Evolutionary conservation across 345 rosid genomes (phyloP).

Genomic region (Aquilaria malaccensis): DNA sequence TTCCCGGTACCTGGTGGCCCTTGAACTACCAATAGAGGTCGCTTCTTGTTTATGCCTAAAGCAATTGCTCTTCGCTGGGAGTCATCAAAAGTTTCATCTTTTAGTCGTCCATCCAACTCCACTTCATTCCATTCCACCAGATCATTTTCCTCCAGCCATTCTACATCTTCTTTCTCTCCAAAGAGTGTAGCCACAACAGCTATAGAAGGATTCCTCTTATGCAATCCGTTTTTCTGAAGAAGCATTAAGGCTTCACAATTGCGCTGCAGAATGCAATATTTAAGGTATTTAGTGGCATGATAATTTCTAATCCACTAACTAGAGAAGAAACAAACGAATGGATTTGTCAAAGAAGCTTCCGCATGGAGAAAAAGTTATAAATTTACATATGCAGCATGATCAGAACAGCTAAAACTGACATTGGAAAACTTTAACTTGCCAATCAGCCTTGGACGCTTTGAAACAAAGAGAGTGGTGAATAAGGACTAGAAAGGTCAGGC

Average conservation of each 20-base stretch:
- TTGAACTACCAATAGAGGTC: conserved; percentile 69
- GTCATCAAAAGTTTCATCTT: conserved; percentile 39
- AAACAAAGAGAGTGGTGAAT: no score
- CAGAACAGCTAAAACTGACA: no score
- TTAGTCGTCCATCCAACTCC: conserved; percentile 42
- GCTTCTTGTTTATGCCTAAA: conserved; percentile 75
- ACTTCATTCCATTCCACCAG: conserved; percentile 56
- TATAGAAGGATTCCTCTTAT: conserved; percentile 70
- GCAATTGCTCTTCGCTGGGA: conserved; percentile 67
- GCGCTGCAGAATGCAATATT: conserved; percentile 47
- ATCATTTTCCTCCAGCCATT: conserved; percentile 57
- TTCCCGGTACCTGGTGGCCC: conserved; percentile 99
- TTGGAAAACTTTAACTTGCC: no score
- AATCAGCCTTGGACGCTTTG: no score
- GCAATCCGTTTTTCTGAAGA: conserved; percentile 88
- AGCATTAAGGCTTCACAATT: conserved; percentile 96
- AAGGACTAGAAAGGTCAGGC: no score
- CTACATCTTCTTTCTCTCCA: conserved; percentile 74
- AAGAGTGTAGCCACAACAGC: conserved; percentile 79
- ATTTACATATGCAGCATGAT: no score
- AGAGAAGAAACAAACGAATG: neutral
- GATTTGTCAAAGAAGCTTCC: no score
- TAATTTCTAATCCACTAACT: neutral
- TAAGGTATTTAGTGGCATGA: conserved; percentile 7
- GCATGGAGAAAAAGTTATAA: no score